phyloP scores from a whole-genome alignment of 1,139 yeast genomes.

The Hemisphaericaspora subhashii region DNA sequence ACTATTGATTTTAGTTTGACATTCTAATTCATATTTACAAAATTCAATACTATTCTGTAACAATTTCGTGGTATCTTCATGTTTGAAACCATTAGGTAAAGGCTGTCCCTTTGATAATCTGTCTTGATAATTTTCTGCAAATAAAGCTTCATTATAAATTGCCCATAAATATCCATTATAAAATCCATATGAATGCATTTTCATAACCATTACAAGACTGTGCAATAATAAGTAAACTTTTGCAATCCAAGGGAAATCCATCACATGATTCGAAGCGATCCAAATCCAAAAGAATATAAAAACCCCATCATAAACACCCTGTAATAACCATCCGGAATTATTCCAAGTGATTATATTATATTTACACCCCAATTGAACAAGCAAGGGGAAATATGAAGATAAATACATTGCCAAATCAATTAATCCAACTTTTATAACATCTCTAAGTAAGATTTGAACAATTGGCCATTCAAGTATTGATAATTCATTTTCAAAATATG shows the following conservation, averaged over 20 bases:
- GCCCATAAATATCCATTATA: slow-evolving; percentile 88
- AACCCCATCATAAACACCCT: slow-evolving; percentile 53
- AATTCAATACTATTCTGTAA: slow-evolving; percentile 54
- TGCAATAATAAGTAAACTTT: slow-evolving; percentile 80
- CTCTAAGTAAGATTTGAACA: slow-evolving; percentile 49
- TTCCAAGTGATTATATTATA: slow-evolving; percentile 54
- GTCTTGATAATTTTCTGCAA: slow-evolving; percentile 37
- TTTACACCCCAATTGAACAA: slow-evolving; percentile 54
- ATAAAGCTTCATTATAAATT: slow-evolving; percentile 54
- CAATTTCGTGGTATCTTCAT: slow-evolving; percentile 25
- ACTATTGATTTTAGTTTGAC: slow-evolving; percentile 33
- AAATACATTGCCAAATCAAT: slow-evolving; percentile 74
- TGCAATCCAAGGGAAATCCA: slow-evolving; percentile 80
- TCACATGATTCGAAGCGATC: slow-evolving; percentile 47
- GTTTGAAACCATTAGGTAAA: slow-evolving; percentile 23
- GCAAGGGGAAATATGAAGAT: slow-evolving; percentile 54
- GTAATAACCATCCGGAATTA: slow-evolving; percentile 58
- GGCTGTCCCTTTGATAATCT: slow-evolving; percentile 18
- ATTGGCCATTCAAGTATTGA: slow-evolving; percentile 49
- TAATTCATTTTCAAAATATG: slow-evolving; percentile 27
- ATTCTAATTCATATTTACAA: slow-evolving; percentile 61
- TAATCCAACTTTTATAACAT: slow-evolving; percentile 60
- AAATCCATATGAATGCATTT: slow-evolving; percentile 86
- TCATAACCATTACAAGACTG: slow-evolving; percentile 85
- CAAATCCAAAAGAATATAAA: slow-evolving; percentile 51